A percentile compares a stretch with the other conserved stretches of the same genome.
phyloP scores from a whole-genome alignment of 495 filamentous ascomycete species.

The Aspergillus conjunctus region DNA sequence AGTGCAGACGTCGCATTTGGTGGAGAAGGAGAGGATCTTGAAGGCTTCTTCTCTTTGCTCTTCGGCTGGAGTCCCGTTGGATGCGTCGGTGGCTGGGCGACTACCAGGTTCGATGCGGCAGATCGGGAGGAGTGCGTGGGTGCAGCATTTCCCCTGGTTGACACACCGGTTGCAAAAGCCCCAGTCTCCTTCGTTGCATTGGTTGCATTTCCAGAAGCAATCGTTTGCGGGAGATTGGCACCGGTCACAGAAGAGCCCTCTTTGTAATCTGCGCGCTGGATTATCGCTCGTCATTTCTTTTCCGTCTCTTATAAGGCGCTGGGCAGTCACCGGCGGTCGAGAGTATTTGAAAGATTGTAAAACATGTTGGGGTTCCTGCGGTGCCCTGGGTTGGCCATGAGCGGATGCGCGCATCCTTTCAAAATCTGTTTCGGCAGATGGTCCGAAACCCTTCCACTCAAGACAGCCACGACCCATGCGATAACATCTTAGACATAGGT shows the following conservation, averaged over 20 bases:
- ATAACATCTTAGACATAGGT: constrained; percentile 80
- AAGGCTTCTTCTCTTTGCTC: constrained; percentile 33
- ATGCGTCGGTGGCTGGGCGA: constrained; percentile 15
- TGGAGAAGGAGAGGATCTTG: constrained; percentile 65
- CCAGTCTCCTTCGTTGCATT: constrained; percentile 90
- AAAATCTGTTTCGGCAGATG: constrained; percentile 62
- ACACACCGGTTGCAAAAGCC: constrained; percentile 86
- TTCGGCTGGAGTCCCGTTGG: not conserved
- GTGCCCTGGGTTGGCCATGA: constrained; percentile 41
- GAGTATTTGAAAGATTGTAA: constrained; percentile 68
- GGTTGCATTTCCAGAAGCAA: constrained; percentile 80
- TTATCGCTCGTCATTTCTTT: constrained; percentile 60
- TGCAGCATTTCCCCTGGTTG: constrained; percentile 73
- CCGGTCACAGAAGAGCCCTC: constrained; percentile 78
- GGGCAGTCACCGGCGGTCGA: constrained; percentile 47
- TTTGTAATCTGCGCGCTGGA: constrained; percentile 65
- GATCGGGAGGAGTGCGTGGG: constrained; percentile 73
- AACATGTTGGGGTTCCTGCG: constrained; percentile 61
- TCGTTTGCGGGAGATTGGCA: constrained; percentile 72
- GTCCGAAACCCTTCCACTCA: constrained; percentile 76
- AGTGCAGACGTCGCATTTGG: constrained; percentile 73
- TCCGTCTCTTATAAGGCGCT: constrained; percentile 30
- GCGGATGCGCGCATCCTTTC: constrained; percentile 44
- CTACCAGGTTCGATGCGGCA: constrained; percentile 39
- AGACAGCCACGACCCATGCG: constrained; percentile 71